Base-by-base conservation (phyloP, 2,329 filamentous ascomycete genomes). In the Alternaria burnsii region DNA sequence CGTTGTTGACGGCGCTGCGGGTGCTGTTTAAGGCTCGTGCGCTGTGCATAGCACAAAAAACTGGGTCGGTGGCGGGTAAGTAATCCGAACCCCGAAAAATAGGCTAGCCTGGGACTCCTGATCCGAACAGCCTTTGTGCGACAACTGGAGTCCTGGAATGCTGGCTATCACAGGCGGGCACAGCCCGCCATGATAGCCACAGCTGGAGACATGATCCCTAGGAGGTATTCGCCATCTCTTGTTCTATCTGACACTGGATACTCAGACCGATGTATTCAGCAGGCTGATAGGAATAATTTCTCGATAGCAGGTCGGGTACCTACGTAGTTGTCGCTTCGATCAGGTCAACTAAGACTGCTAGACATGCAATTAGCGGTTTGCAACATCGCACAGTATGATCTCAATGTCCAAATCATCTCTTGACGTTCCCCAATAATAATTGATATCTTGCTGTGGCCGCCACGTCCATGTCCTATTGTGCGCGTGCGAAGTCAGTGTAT, bases 1-100 rank as follows among this genome's bases (percentile, higher is more conserved):
- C 2, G 11, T 5, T 3, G 3, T 1, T 1, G 0, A 0, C 8
- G 16, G n/a, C 3, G 16, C 9, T 36, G 24, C 7, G 7, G 28
- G 0, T 10, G 32, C 32, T 14, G 32, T 5, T 5, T 4, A 2
- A 9, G 34, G 34, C 3, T 16, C 7, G 34, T 38, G 32, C 32
- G 14, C 32, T 1, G 14, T 16, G 12, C 32, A 14, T 6, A 0
- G 12, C 5, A 14, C 14, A 36, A 6, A 36, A 36, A 16, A 36
- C 5, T 14, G 32, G 32, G 32, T 16, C 32, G 32, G 32, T 16
- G 32, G 32, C 32, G 12, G 32, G 32, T 36, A 14, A 1, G 9
- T 10, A 36, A 8, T 24, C 8, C 20, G 24, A n/a, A 48, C 10
- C 30, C 4, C 11, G 30, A 6, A 34, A 48, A 22, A 12, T 11